Evolutionary conservation across 225 moss, liverwort and hornwort genomes (phyloP).

Genomic region (Bryoerythrophyllum caledonicum): DNA sequence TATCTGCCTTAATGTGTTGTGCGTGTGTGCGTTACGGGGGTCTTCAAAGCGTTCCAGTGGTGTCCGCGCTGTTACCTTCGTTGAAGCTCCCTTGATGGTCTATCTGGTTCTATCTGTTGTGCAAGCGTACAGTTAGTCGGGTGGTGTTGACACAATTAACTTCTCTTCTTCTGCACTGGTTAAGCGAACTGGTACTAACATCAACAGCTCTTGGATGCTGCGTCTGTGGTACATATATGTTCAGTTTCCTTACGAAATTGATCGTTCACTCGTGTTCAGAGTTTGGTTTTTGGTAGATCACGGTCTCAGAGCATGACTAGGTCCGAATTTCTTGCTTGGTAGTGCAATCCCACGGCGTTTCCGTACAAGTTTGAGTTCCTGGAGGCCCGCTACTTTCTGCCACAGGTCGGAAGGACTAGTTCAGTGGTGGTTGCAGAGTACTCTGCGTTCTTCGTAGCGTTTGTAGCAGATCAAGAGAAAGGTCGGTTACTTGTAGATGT

Average conservation of each 20-base stretch:
- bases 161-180: background rate
- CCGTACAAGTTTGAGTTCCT: background rate
- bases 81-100: background rate
- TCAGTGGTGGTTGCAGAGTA: background rate
- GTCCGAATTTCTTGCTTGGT: background rate
- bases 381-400: background rate
- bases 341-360: background rate
- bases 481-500: slow-evolving; percentile 22
- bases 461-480: background rate
- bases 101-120: background rate
- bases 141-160: background rate
- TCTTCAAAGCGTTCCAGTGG: background rate
- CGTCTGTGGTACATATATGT: background rate
- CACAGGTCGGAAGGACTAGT: background rate
- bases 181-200: background rate
- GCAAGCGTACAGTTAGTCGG: background rate
- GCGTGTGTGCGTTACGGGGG: background rate
- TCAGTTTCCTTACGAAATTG: background rate
- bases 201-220: background rate
- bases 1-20: background rate
- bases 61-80: background rate
- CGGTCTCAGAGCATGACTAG: background rate
- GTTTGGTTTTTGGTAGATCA: background rate
- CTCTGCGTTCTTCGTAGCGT: background rate
- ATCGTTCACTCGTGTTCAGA: background rate